Evolutionary conservation across 2,329 filamentous ascomycete genomes (phyloP), one percentile per base, ranked within the genome.

Genomic region (Pseudopithomyces chartarum): DNA sequence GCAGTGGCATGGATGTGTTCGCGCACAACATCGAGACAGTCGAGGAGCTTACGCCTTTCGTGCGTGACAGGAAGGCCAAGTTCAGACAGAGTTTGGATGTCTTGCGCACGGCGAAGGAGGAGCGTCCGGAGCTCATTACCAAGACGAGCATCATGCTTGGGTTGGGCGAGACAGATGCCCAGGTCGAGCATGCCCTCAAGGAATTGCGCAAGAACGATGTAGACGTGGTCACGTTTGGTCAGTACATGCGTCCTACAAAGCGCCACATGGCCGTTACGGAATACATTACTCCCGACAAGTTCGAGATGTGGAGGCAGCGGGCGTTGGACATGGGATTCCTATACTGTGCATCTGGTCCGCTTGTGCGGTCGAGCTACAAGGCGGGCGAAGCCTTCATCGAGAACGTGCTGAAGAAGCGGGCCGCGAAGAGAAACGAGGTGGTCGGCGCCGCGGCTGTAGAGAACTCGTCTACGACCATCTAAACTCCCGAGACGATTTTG

Each of bases 191-290:
- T 61, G 87, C 94, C 0, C 78, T 98, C 57, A 85, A 82, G 74
- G 91, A 96, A 74, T 84, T 99, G 12, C 86, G 95, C 56, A 88
- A 88, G 63, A 85, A 87, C 56, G 82, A 90, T 58, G 93, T 97
- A 44, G 95, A 99, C 67, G 92, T 99, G 12, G 92, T 99, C 56
- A 99, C 95, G 0, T 99, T 99, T 66, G 95, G 95, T n/a, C 95
- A 99, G 81, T 99, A 99, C 81, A 99, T 99, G 95, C 91, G 94
- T 11, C 95, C 95, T 1, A 99, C 95, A 4, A 99, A 98, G 83
- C 87, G 94, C 43, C 95, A 99, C 76, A 94, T 99, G 86, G 89
- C 96, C 76, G 95, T 99, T 32, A 90, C 96, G 71, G 92, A 94
- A 76, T 99, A 99, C 75, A 86, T 99, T 45, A 94, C 92, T 0